Evolutionary conservation across 2,329 filamentous ascomycete species (phyloP), one percentile per base, ranked within the genome.

Genomic region (Corinectria fuckeliana): DNA sequence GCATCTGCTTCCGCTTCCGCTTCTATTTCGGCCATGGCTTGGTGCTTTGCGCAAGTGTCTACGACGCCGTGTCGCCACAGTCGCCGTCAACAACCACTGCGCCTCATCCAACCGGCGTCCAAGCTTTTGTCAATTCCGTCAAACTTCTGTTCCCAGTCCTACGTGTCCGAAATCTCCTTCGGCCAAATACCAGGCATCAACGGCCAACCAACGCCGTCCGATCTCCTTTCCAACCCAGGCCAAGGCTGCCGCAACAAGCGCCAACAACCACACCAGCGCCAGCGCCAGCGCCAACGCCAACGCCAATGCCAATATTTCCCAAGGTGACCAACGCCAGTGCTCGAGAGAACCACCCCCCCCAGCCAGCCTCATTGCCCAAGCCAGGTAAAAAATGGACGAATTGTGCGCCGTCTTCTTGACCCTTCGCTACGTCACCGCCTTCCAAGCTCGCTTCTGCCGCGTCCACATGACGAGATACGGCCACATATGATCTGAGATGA

Each of bases 211-310:
- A 23, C 14, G n/a, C 36, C 3, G 23, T 5, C 14, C 56, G 39
- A 50, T 59, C 39, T 54, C 50, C 34, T 58, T 20, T 21, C 14
- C 11, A 18, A 13, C 38, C 26, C 38, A 32, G 30, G 20, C 30
- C 45, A 38, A n/a, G 8, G 50, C 50, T 45, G 50, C 44, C 50
- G 56, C 45, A 59, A 54, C 55, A 58, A 55, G 56, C 50, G 56
- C 56, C 50, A 21, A 30, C 47, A 20, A 38, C 39, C 20, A 30
- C 39, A 18, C 44, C 44, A 32, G 41, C 42, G 23, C 51, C 51
- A 56, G 14, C 50, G 18, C 47, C 51, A 47, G 23, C 41, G 32
- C 42, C 49, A 47, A n/a, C 50, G 18, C 47, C 51, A 47, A 28
- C 41, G 32, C 42, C 49, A 47, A n/a, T n/a, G 23, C 26, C 23